A percentile compares a stretch with the other conserved stretches of the same genome.
Conservation (phyloP, 345 rosid genomes). For the Adansonia digitata region DNA sequence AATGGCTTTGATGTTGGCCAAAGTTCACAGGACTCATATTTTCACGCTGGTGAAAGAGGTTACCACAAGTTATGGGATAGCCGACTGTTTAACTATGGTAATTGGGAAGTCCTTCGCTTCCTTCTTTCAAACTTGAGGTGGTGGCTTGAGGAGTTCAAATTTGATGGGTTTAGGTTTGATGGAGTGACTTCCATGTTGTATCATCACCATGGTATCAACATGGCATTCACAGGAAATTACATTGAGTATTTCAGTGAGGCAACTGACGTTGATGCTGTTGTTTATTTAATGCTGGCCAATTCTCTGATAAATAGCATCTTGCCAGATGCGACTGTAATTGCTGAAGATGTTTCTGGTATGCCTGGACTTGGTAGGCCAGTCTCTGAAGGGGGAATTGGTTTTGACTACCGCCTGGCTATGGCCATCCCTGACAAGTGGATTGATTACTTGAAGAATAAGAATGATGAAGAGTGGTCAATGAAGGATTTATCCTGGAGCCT, state of each 20-base stretch:
- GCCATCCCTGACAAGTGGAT: constrained; percentile 83
- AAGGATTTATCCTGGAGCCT: constrained; percentile 47
- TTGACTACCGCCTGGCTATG: constrained; percentile 74
- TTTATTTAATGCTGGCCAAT: constrained; percentile 72
- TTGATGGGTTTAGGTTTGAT: constrained; percentile 79
- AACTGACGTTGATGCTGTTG: constrained; percentile 74
- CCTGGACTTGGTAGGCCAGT: constrained; percentile 73
- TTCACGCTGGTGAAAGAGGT: constrained; percentile 65
- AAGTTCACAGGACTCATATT: constrained; percentile 62
- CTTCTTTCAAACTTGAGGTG: constrained; percentile 76
- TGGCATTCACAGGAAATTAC: constrained; percentile 58
- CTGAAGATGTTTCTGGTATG: constrained; percentile 87
- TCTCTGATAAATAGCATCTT: constrained; percentile 53
- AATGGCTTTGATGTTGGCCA: constrained; percentile 82
- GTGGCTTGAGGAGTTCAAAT: constrained; percentile 78
- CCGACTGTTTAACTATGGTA: constrained; percentile 70
- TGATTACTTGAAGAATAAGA: constrained; percentile 71
- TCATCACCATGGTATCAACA: constrained; percentile 72
- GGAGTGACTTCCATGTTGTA: constrained; percentile 81
- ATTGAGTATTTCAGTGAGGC: constrained; percentile 64
- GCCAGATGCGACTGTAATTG: constrained; percentile 65
- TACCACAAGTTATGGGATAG: constrained; percentile 78
- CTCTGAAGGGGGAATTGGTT: constrained; percentile 60
- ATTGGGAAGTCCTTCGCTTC: constrained; percentile 87
- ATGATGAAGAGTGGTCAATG: constrained; percentile 75